Percentiles rank a stretch among this genome's conserved stretches.
Evolutionary conservation across 495 filamentous ascomycete species (phyloP).

Genomic region (Penicillium nucicola): DNA sequence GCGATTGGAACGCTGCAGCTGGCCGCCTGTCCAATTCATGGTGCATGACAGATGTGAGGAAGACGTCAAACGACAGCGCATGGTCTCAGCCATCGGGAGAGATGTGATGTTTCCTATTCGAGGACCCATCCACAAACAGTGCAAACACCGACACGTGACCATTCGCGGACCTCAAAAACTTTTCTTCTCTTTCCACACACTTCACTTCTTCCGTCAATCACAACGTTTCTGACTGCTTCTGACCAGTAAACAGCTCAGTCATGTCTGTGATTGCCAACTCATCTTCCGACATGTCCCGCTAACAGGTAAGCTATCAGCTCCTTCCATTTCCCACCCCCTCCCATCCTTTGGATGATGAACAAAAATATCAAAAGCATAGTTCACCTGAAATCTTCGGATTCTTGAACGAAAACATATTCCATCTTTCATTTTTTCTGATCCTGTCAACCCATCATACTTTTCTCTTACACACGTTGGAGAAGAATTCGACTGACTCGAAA

Average conservation of each 20-base stretch:
- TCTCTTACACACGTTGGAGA: conserved; percentile 4
- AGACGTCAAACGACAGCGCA: not conserved
- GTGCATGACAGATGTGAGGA: not conserved
- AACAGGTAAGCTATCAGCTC: conserved; percentile 10
- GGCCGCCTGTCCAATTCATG: conserved; percentile 50
- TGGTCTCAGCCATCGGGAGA: no score
- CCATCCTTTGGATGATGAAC: conserved; percentile 38
- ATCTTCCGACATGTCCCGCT: conserved; percentile 5
- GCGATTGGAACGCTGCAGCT: conserved; percentile 36
- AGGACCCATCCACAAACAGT: no score
- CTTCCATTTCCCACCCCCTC: not conserved
- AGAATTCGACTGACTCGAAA: conserved; percentile 11
- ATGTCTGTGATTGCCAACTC: conserved; percentile 2
- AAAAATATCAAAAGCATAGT: conserved; percentile 48
- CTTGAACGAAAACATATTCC: conserved; percentile 48
- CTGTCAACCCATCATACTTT: conserved; percentile 3
- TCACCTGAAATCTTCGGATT: conserved; percentile 50
- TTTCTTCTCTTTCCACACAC: not conserved
- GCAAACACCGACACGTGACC: no score
- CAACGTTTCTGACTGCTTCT: not conserved
- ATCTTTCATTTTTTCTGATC: conserved; percentile 48
- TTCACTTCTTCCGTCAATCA: conserved; percentile 5
- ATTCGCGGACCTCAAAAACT: no score
- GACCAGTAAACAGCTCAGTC: no score
- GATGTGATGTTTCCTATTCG: no score